Evolutionary conservation across 306 rosid genomes (phyloP).

Genomic region (Trifolium repens): DNA sequence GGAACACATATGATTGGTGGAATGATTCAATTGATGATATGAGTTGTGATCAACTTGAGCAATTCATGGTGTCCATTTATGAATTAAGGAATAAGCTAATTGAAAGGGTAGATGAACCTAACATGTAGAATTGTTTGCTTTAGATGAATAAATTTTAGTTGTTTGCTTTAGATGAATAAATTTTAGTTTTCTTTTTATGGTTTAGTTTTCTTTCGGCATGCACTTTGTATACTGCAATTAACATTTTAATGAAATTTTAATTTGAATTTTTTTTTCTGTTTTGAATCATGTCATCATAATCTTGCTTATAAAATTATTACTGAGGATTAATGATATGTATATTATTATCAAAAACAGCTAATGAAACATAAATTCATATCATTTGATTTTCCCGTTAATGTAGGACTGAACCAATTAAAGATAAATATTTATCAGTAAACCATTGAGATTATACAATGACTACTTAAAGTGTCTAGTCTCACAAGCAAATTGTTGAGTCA

Average conservation of each 20-base stretch:
- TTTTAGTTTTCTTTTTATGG: background rate
- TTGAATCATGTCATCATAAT: too few relatives aligned
- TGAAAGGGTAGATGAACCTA: slow-evolving; percentile 27
- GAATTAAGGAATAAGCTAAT: slow-evolving; percentile 48
- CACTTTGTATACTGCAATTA: background rate
- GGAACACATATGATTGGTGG: slow-evolving; percentile 43
- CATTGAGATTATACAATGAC: too few relatives aligned
- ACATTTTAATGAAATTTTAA: background rate
- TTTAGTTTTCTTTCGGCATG: background rate
- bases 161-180: background rate
- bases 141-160: background rate
- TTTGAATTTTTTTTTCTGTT: background rate
- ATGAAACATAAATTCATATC: background rate
- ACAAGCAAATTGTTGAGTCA: background rate
- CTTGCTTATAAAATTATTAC: too few relatives aligned
- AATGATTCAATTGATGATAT: slow-evolving; percentile 45
- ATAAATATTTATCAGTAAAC: too few relatives aligned
- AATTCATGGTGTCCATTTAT: slow-evolving; percentile 32
- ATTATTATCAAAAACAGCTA: background rate
- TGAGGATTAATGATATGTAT: too few relatives aligned
- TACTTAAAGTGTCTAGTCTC: too few relatives aligned
- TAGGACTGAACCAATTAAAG: too few relatives aligned
- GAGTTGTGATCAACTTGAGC: slow-evolving; percentile 43
- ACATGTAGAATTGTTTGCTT: background rate
- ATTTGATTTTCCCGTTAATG: too few relatives aligned